A percentile compares a stretch with the other conserved stretches of the same genome.
Evolutionary conservation across 805 yeast species (phyloP).

Genomic region (Yamadazyma sp.): DNA sequence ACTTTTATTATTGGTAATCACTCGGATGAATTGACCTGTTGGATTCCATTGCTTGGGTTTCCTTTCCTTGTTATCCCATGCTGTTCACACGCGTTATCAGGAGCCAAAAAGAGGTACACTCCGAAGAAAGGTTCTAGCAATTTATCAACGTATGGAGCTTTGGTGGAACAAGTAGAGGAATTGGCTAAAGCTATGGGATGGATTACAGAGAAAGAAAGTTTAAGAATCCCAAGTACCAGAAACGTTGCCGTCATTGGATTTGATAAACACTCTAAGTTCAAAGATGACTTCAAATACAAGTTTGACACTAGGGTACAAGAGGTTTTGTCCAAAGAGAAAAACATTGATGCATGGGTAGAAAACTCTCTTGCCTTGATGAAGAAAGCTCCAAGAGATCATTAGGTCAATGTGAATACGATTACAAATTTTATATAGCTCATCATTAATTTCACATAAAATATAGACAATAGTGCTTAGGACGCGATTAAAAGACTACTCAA

Average conservation of each 20-base stretch:
- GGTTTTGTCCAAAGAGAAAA: constrained; percentile 74
- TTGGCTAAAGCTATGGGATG: constrained; percentile 73
- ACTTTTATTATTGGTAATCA: constrained; percentile 92
- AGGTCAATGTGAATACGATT: too few relatives aligned
- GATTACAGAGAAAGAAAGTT: constrained; percentile 80
- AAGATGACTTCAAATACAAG: constrained; percentile 29
- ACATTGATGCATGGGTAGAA: constrained; percentile 89
- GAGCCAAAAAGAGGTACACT: constrained; percentile 67
- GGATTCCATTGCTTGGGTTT: constrained; percentile 86
- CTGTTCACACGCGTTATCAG: constrained; percentile 85
- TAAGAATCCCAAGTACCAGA: constrained; percentile 91
- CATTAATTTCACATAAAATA: too few relatives aligned
- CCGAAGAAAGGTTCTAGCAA: constrained; percentile 30
- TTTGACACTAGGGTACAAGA: constrained; percentile 50
- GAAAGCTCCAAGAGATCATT: constrained; percentile 73
- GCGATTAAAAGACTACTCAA: constrained; percentile 1
- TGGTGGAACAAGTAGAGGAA: constrained; percentile 81
- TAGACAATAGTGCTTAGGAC: too few relatives aligned
- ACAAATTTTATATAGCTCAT: too few relatives aligned
- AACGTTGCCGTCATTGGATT: constrained; percentile 87
- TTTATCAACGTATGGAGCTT: constrained; percentile 72
- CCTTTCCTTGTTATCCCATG: constrained; percentile 95
- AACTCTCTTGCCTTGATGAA: constrained; percentile 71
- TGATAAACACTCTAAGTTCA: constrained; percentile 21
- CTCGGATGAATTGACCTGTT: constrained; percentile 91